Conservation (phyloP, 2,329 filamentous ascomycete genomes). For the Ascochyta koolunga region DNA sequence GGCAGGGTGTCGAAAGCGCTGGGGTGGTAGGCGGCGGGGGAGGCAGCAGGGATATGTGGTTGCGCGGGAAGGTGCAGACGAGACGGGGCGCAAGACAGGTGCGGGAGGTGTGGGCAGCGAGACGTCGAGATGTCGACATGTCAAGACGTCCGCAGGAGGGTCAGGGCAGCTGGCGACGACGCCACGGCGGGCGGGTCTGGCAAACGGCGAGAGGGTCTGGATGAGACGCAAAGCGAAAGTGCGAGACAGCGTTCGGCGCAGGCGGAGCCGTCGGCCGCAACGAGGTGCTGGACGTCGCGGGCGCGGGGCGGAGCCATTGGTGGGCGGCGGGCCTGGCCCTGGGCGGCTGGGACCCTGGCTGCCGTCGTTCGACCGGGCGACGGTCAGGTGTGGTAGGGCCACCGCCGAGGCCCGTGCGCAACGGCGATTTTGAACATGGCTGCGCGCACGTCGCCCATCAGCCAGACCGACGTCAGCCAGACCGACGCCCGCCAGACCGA, state of each 20-base stretch:
- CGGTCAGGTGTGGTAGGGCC: too few relatives aligned
- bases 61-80: constrained; percentile 19
- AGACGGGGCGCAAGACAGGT: constrained; percentile 15
- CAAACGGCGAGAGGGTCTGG: neutral
- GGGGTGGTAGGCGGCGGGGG: constrained; percentile 19
- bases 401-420: too few relatives aligned
- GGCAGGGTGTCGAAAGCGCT: constrained; percentile 4
- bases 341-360: neutral
- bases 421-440: too few relatives aligned
- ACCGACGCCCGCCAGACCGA: too few relatives aligned
- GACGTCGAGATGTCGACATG: neutral
- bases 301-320: constrained; percentile 11
- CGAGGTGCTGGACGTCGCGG: constrained; percentile 7
- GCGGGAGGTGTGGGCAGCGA: too few relatives aligned
- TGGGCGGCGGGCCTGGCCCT: constrained; percentile 13
- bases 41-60: constrained; percentile 19
- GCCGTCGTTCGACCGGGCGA: too few relatives aligned
- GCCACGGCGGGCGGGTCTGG: constrained; percentile 8
- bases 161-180: constrained; percentile 8
- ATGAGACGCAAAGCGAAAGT: neutral
- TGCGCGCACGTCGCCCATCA: too few relatives aligned
- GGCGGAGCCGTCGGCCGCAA: constrained; percentile 9
- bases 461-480: too few relatives aligned
- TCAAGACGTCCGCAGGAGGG: neutral
- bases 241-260: neutral